Percentiles rank a stretch among this genome's conserved stretches.
These are phyloP conservation scores for Hypoxylon sp. DNA, from an alignment of 2,329 filamentous ascomycete species.

Conservation along the genomic window DNA sequence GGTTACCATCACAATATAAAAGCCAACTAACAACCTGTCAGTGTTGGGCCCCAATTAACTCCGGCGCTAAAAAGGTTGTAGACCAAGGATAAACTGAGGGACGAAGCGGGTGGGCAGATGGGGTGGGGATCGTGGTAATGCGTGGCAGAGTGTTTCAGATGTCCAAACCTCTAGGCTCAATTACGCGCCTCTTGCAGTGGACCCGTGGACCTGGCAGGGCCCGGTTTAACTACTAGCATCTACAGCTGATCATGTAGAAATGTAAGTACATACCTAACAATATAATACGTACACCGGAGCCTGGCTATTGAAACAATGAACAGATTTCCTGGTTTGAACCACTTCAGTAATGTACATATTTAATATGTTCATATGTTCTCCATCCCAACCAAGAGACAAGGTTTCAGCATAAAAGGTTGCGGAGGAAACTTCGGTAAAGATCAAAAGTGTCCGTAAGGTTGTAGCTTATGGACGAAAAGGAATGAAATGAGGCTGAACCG, in stretches of 20 bases:
- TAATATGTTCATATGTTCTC: not conserved
- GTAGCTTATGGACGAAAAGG: not conserved
- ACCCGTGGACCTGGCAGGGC: conserved; percentile 9
- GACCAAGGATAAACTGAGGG: not conserved
- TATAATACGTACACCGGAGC: conserved; percentile 11
- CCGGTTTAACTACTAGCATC: not conserved
- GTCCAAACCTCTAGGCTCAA: conserved; percentile 23
- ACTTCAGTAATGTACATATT: not conserved
- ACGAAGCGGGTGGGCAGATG: conserved; percentile 13
- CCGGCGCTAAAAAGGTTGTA: conserved; percentile 16
- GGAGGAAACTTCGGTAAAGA: not conserved
- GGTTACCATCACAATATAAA: too few species aligned
- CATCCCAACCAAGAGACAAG: not conserved
- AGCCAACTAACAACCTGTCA: not conserved
- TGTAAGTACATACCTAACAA: not conserved
- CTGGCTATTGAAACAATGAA: conserved; percentile 16
- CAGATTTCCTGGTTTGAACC: conserved; percentile 3
- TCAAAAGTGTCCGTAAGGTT: not conserved
- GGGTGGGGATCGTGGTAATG: conserved; percentile 24
- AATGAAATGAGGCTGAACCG: not conserved
- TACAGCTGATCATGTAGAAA: not conserved
- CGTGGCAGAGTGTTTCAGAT: conserved; percentile 43
- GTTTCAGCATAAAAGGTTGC: not conserved
- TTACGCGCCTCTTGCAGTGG: conserved; percentile 23
- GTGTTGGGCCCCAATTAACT: conserved; percentile 5